phyloP scores from a whole-genome alignment of 495 filamentous ascomycete species.

The Delitschia confertaspora region DNA sequence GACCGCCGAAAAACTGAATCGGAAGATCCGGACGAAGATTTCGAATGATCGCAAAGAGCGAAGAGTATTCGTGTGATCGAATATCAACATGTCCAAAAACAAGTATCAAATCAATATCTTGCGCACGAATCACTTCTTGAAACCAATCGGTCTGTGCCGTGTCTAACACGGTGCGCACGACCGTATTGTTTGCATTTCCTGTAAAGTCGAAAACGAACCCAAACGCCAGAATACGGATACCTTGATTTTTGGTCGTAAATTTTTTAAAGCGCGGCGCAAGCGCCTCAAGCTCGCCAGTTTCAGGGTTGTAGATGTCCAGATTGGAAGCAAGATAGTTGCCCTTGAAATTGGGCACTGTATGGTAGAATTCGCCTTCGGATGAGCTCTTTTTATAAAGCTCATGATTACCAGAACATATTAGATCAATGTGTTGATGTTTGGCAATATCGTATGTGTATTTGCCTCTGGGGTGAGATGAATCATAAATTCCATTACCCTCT shows the following conservation, averaged over 20 bases:
- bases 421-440: conserved; percentile 69
- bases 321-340: conserved; percentile 80
- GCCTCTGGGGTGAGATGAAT: conserved; percentile 78
- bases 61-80: conserved; percentile 64
- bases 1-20: conserved; percentile 90
- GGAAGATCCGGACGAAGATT: conserved; percentile 67
- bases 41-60: conserved; percentile 71
- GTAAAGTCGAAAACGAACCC: conserved; percentile 93
- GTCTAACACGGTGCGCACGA: conserved; percentile 67
- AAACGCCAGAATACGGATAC: conserved; percentile 74
- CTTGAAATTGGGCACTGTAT: conserved; percentile 69
- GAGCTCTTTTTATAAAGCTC: conserved; percentile 80
- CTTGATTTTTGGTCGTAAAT: conserved; percentile 81
- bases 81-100: conserved; percentile 81
- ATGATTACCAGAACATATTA: conserved; percentile 87
- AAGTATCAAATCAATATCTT: conserved; percentile 77
- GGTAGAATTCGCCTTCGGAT: conserved; percentile 63
- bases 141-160: conserved; percentile 85
- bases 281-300: conserved; percentile 58
- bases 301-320: conserved; percentile 73
- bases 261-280: conserved; percentile 75
- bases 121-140: conserved; percentile 68
- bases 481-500: conserved; percentile 95
- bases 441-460: conserved; percentile 80
- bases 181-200: conserved; percentile 78